Base-by-base conservation (phyloP, 179 eudicot genomes). In the Spergularia azorica region DNA sequence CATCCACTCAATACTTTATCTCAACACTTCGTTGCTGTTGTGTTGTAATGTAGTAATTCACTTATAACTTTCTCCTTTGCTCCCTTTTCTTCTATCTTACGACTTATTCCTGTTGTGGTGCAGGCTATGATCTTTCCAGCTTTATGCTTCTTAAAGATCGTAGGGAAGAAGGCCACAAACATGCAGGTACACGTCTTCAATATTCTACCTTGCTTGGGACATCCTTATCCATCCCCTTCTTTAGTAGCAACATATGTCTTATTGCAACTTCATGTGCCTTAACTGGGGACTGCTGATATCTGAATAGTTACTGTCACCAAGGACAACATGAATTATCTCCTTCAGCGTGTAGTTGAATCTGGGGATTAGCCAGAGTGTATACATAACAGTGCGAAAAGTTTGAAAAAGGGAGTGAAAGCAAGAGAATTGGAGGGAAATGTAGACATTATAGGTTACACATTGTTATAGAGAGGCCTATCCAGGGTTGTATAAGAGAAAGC, bases 101-200 rank as follows among this genome's bases (percentile, higher is more conserved):
- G 17, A 12, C 12, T 9, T 57, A n/a, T 16, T 57, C 65, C 2
- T 76, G 58, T 59, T 63, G 74, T 55, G 59, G 14, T 85, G 77
- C 85, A 92, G 97, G 87, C 91, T n/a, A 66, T 92, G 57, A 85
- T 92, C 82, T 80, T 92, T 84, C 97, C 97, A 71, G 79, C 92
- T 64, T 70, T 92, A 59, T 90, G 95, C 79, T 92, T 83, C 79
- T 71, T 92, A 58, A 90, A 61, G 77, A 89, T 92, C 21, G 68
- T 86, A 73, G 86, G 84, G 75, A 89, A 81, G 82, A 88, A 87
- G 71, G 89, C 95, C 5, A 86, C 97, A 58, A 86, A 32, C 18
- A 73, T 74, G n/a, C 97, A 92, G 93, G 97, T 90, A 78, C 10
- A 64, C 5, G 41, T 2, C 52, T 51, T 5, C 8, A 41, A 66